phyloP scores from a whole-genome alignment of 257 asterid genomes.

The Petunia axillaris region DNA sequence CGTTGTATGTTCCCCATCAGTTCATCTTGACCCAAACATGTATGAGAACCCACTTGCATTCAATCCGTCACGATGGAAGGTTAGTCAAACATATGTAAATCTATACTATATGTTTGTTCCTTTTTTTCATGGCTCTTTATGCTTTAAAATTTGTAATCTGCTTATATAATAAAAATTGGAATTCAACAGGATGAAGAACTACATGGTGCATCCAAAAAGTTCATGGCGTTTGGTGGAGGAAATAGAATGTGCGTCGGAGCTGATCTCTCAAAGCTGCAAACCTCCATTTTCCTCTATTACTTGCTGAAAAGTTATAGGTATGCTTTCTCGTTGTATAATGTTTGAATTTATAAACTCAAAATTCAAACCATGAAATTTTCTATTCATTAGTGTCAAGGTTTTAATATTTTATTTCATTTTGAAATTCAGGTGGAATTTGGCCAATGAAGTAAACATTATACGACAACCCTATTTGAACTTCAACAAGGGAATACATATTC shows the following conservation, averaged over 20 bases:
- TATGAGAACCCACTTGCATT: conserved; percentile 39
- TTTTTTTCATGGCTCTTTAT: background rate
- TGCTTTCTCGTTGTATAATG: too few relatives aligned
- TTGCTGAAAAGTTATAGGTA: conserved; percentile 41
- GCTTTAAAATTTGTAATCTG: background rate
- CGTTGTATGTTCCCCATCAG: conserved; percentile 30
- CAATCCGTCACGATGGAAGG: conserved; percentile 48
- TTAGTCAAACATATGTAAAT: background rate
- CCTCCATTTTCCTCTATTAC: conserved; percentile 37
- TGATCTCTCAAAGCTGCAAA: conserved; percentile 31
- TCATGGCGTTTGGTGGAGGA: conserved; percentile 48
- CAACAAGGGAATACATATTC: background rate
- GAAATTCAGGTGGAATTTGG: background rate
- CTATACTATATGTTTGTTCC: background rate
- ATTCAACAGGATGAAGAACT: conserved; percentile 27
- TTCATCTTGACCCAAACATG: conserved; percentile 38
- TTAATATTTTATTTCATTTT: background rate
- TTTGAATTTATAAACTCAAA: background rate
- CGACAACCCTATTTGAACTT: background rate
- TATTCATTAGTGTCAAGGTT: too few relatives aligned
- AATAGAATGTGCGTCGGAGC: conserved; percentile 44
- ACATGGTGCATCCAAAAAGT: conserved; percentile 28
- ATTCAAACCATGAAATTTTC: background rate
- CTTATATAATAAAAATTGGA: background rate
- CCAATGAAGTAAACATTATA: background rate